Base-by-base conservation (phyloP, 495 filamentous ascomycete genomes). In the Penicillium cinerascens region DNA sequence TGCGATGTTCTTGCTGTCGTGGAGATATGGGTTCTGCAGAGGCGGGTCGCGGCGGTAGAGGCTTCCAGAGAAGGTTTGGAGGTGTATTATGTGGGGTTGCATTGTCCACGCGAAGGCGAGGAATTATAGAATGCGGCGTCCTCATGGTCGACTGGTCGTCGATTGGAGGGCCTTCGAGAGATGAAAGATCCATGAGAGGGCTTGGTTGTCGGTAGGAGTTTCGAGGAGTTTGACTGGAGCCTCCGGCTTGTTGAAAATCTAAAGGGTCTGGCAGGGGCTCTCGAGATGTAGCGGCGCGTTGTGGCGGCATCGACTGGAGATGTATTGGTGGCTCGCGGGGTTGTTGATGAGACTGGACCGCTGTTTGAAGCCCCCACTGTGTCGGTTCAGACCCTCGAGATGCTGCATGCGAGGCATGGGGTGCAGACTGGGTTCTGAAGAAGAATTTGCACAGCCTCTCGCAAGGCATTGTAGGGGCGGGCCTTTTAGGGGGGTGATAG, bases 161-260 rank as follows among this genome's bases (percentile, higher is more conserved):
- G 21, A 74, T 57, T 11, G 66, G 65, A 39, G 71, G 69, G 10
- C 71, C 71, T 56, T 71, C 71, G 10, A 74, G 58, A 9, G 67
- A 72, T 11, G 71, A 74, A 22, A 74, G 67, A 55, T 71, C 68
- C 58, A 71, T 68, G 42, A 38, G 21, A 21, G 49, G 41, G 18
- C 18, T 3, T 17, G n/a, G n/a, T 20, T 4, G 37, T 39, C 37
- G n/a, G n/a, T 5, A 16, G 5, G 37, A 18, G 9, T 4, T 33
- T 39, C 15, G 37, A 39, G 37, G 37, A 20, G 4, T 4, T 39
- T 20, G 37, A 2, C 37, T 9, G 5, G 37, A 39, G 37, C 37
- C 13, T 39, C 15, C 16, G n/a, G 37, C 37, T 7, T 20, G 16
- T 6, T 39, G 16, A 20, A 39, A 16, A 1, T 39, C 16, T 18